Conservation (phyloP, 2,329 filamentous ascomycete species). For the Grosmannia clavigera region DNA sequence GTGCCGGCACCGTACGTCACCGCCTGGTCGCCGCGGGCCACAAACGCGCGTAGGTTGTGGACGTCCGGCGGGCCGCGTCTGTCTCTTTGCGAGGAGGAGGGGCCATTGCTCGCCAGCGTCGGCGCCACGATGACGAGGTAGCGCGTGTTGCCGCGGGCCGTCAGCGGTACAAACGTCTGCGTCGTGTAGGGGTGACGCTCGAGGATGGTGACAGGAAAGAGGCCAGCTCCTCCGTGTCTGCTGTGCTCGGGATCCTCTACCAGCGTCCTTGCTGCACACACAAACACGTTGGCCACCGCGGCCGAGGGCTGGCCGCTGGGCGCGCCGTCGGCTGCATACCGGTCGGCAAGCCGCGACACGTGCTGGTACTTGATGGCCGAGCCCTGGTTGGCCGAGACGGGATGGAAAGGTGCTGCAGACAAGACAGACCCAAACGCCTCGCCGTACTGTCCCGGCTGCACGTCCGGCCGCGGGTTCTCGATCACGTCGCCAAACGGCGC, state of each 20-base stretch:
- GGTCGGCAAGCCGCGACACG: constrained; percentile 60
- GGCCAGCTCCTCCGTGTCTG: constrained; percentile 7
- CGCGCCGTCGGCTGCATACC: constrained; percentile 45
- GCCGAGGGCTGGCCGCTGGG: constrained; percentile 43
- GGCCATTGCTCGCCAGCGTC: constrained; percentile 29
- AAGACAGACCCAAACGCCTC: constrained; percentile 3
- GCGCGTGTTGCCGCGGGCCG: constrained; percentile 25
- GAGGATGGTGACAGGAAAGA: constrained; percentile 60
- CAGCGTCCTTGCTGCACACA: constrained; percentile 54
- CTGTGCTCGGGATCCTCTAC: neutral
- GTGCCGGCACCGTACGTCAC: constrained; percentile 88
- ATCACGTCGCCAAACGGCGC: constrained; percentile 74
- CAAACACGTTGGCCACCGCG: constrained; percentile 77
- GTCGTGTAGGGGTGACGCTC: constrained; percentile 91
- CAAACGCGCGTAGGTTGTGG: constrained; percentile 57
- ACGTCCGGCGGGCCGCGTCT: constrained; percentile 63
- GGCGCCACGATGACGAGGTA: constrained; percentile 89
- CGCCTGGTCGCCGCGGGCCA: constrained; percentile 65
- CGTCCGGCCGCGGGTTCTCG: constrained; percentile 52
- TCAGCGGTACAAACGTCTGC: constrained; percentile 81
- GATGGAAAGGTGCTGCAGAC: constrained; percentile 23
- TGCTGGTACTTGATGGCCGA: constrained; percentile 77
- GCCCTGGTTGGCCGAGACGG: constrained; percentile 67
- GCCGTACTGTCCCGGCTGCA: constrained; percentile 32
- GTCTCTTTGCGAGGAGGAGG: constrained; percentile 12